These are phyloP conservation scores for Colletotrichum sp. DNA, from an alignment of 2,329 filamentous ascomycete species.

Conservation along the genomic window DNA sequence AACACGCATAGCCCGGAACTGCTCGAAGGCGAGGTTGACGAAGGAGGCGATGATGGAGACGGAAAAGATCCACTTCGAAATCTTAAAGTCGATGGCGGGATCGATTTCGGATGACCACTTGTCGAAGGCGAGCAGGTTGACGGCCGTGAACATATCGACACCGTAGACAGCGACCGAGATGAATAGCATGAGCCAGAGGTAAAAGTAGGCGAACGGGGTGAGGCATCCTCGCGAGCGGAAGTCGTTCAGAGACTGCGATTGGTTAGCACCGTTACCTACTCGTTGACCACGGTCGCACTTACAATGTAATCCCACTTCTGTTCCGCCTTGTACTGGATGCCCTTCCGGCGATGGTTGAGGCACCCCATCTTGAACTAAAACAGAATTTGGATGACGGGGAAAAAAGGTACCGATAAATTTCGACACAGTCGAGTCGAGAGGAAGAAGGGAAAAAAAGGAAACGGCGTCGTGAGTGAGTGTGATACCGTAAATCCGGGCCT, in stretches of 20 bases:
- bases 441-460: not conserved
- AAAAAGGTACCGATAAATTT: slow-evolving; percentile 9
- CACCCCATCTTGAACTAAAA: slow-evolving; percentile 64
- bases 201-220: slow-evolving; percentile 79
- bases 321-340: slow-evolving; percentile 74
- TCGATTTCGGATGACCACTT: slow-evolving; percentile 86
- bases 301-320: slow-evolving; percentile 96
- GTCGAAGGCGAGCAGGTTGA: slow-evolving; percentile 89
- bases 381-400: not conserved
- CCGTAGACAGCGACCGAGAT: slow-evolving; percentile 85
- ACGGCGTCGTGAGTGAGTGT: not conserved
- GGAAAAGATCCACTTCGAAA: slow-evolving; percentile 95
- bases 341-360: slow-evolving; percentile 65
- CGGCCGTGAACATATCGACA: slow-evolving; percentile 90
- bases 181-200: slow-evolving; percentile 81
- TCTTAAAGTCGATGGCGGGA: slow-evolving; percentile 75
- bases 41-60: slow-evolving; percentile 92
- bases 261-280: not conserved
- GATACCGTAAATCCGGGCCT: slow-evolving; percentile 33
- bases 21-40: slow-evolving; percentile 80
- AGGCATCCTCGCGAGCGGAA: slow-evolving; percentile 85
- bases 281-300: slow-evolving; percentile 37
- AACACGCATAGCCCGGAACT: slow-evolving; percentile 78
- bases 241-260: slow-evolving; percentile 61
- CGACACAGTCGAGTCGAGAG: slow-evolving; percentile 9